Conservation (phyloP, 2,329 filamentous ascomycete genomes). For the Stenocarpella maydis region DNA sequence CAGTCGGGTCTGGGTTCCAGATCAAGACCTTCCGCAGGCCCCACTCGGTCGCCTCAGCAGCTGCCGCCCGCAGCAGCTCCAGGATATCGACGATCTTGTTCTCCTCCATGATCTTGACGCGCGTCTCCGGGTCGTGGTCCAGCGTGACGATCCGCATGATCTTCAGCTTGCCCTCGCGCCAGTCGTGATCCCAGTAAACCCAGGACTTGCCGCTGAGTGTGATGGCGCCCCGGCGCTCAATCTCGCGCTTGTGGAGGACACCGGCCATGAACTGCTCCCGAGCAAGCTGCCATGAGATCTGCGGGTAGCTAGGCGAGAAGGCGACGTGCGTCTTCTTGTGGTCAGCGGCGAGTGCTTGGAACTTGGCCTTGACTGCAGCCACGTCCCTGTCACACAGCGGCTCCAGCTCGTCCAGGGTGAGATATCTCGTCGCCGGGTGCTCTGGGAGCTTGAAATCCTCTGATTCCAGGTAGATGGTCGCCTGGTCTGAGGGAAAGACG, state of each 20-base stretch:
- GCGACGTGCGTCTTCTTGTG: conserved; percentile 44
- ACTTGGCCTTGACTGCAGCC: conserved; percentile 40
- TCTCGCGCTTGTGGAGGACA: conserved; percentile 37
- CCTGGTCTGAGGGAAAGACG: conserved; percentile 43
- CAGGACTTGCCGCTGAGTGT: conserved; percentile 41
- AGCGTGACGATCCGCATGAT: conserved; percentile 41
- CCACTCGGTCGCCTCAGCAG: conserved; percentile 44
- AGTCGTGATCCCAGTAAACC: conserved; percentile 49
- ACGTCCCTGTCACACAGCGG: conserved; percentile 42
- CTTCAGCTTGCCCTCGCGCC: conserved; percentile 43
- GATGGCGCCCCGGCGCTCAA: conserved; percentile 39
- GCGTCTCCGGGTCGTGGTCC: conserved; percentile 31
- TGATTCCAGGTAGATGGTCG: conserved; percentile 43
- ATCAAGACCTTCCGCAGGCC: conserved; percentile 46
- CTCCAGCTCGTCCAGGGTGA: conserved; percentile 39
- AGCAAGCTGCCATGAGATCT: conserved; percentile 46
- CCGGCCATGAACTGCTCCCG: conserved; percentile 43
- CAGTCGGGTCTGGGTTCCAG: conserved; percentile 48
- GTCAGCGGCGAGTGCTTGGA: conserved; percentile 38
- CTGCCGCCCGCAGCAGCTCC: conserved; percentile 45
- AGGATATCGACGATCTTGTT: conserved; percentile 40
- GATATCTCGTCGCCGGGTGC: conserved; percentile 38
- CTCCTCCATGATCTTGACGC: conserved; percentile 27
- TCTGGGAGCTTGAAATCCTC: conserved; percentile 36
- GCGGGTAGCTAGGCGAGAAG: conserved; percentile 43